Percentiles rank a stretch among this genome's conserved stretches.
These are phyloP conservation scores for Podila horticola DNA, from an alignment of 192 early-diverging fungal genomes.

Conservation along the genomic window DNA sequence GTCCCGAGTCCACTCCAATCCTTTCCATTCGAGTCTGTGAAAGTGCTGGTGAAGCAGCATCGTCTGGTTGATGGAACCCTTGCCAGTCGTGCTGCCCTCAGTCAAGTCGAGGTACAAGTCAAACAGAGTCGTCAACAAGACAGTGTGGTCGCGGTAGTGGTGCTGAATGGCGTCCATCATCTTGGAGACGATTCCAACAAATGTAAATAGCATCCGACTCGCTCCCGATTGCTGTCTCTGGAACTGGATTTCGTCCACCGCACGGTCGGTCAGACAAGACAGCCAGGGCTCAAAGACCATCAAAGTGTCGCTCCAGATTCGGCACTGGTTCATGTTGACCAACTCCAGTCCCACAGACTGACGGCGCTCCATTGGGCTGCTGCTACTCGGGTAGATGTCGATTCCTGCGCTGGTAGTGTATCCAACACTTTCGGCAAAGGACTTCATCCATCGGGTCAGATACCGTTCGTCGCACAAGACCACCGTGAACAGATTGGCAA, in stretches of 20 bases:
- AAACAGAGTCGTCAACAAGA: slow-evolving; percentile 21
- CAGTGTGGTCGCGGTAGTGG: slow-evolving; percentile 11
- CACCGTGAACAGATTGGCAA: slow-evolving; percentile 37
- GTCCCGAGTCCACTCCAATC: slow-evolving; percentile 13
- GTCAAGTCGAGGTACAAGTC: slow-evolving; percentile 34
- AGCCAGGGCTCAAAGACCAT: slow-evolving; percentile 39
- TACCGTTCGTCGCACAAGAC: slow-evolving; percentile 42
- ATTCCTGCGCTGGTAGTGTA: neutral
- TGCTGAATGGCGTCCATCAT: slow-evolving; percentile 17
- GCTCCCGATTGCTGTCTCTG: slow-evolving; percentile 46
- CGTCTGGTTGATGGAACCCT: slow-evolving; percentile 35
- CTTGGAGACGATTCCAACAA: slow-evolving; percentile 43
- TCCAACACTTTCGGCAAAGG: slow-evolving; percentile 3
- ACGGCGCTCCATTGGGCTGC: too few species aligned
- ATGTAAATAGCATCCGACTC: slow-evolving; percentile 36
- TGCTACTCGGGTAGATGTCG: too few species aligned
- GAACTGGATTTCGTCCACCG: slow-evolving; percentile 30
- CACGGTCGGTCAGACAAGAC: slow-evolving; percentile 32
- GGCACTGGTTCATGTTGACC: slow-evolving; percentile 5
- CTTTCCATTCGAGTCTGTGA: slow-evolving; percentile 35
- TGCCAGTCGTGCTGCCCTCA: slow-evolving; percentile 10
- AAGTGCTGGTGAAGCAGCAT: slow-evolving; percentile 50
- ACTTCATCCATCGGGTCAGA: slow-evolving; percentile 22
- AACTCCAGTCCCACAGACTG: neutral
- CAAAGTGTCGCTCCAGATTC: slow-evolving; percentile 38